Evolutionary conservation across 768 basidiomycete species (phyloP).

Genomic region (Naganishia onofrii): DNA sequence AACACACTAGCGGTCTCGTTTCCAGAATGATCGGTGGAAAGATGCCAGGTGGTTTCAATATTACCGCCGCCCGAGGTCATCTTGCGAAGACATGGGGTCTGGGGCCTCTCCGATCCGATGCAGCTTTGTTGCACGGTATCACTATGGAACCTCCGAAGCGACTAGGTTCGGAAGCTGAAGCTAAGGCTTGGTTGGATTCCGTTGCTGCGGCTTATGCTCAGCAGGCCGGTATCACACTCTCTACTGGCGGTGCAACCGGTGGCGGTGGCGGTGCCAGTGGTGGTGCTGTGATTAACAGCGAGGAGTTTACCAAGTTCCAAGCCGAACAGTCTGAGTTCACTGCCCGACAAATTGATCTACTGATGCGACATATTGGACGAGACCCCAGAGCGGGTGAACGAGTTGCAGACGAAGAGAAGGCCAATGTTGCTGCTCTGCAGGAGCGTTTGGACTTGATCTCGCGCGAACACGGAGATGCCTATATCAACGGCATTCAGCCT

Average conservation of each 20-base stretch:
- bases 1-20: slow-evolving; percentile 84
- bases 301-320: slow-evolving; percentile 96
- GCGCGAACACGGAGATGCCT: slow-evolving; percentile 87
- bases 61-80: slow-evolving; percentile 82
- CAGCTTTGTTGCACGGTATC: slow-evolving; percentile 81
- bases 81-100: slow-evolving; percentile 92
- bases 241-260: slow-evolving; percentile 64
- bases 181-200: slow-evolving; percentile 86
- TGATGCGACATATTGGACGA: slow-evolving; percentile 92
- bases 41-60: slow-evolving; percentile 98
- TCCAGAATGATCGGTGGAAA: slow-evolving; percentile 90
- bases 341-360: slow-evolving; percentile 86
- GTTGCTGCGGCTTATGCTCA: slow-evolving; percentile 82
- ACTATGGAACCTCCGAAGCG: slow-evolving; percentile 94
- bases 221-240: slow-evolving; percentile 79
- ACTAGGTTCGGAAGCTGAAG: slow-evolving; percentile 82
- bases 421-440: slow-evolving; percentile 68
- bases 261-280: slow-evolving; percentile 61
- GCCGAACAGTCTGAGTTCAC: slow-evolving; percentile 88
- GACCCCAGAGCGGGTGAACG: slow-evolving; percentile 91
- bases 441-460: slow-evolving; percentile 80
- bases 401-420: slow-evolving; percentile 81
- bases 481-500: slow-evolving; percentile 92
- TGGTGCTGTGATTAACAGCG: slow-evolving; percentile 90
- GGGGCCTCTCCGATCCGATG: slow-evolving; percentile 84